Base-by-base conservation (phyloP, 306 rosid species). In the Pterocarpus santalinus region DNA sequence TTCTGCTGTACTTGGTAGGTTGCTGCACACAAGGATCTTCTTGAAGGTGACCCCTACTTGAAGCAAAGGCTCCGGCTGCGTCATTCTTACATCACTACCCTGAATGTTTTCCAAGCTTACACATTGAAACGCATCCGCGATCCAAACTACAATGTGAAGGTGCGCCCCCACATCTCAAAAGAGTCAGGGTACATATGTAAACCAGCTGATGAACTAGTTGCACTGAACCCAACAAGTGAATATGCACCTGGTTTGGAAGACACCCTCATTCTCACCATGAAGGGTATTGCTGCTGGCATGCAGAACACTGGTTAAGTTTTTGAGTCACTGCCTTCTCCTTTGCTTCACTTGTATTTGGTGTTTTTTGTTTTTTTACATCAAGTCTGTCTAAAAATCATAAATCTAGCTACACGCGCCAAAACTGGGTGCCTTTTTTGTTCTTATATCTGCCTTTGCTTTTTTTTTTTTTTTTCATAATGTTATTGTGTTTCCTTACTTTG, bases 261-360 rank as follows among this genome's bases (percentile, higher is more conserved):
- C 89, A 93, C 99, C 69, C 97, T 95, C 84, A 93, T 95, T 73
- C 86, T 93, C 83, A 95, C 99, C 53, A 95, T 95, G 99, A 95
- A 95, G 94, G 99, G 99, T 82, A 92, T 95, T 82, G 99, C 99
- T 70, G 99, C 99, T 78, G 99, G 99, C 51, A 13, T 95, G 91
- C 99, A 95, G 86, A 95, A 95, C 97, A 95, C 99, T 0, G 99
- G 99, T 87, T 95, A 87, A 87, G 5, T 5, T 3, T 56, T 72
- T 44, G 39, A 28, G 73, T 34, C 41, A 34, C 33, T 53, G 2
- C 43, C 44, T 43, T 75, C 30, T 17, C 16, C 34, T 52, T 64
- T 32, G 15, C 14, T 39, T 53, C 32, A 10, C 8, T 69, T 44
- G 70, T 77, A 46, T 74, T 49, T 78, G 30, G 61, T 55, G 35